Evolutionary conservation across 2,329 filamentous ascomycete species (phyloP).

Genomic region (Alternaria burnsii): DNA sequence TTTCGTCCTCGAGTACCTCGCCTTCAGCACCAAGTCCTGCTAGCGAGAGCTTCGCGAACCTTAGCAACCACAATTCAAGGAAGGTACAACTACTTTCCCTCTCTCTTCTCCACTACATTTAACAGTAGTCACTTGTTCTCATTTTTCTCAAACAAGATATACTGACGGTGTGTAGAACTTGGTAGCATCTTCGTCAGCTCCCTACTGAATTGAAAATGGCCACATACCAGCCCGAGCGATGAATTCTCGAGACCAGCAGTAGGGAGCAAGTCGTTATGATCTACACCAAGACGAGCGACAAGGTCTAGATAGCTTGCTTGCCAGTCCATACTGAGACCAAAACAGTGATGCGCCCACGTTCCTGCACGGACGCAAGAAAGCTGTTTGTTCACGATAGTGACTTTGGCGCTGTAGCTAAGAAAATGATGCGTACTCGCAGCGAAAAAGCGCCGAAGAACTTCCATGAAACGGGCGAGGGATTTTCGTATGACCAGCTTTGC

Average conservation of each 20-base stretch:
- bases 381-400: no score
- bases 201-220: background rate
- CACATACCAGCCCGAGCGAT: background rate
- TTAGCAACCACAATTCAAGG: no score
- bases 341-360: background rate
- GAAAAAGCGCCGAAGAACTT: no score
- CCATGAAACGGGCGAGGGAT: no score
- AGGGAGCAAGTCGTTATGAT: background rate
- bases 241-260: background rate
- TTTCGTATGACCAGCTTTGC: no score
- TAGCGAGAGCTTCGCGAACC: background rate
- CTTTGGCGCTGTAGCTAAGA: no score
- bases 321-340: background rate
- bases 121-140: no score
- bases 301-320: background rate
- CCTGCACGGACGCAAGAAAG: background rate
- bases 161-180: no score
- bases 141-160: no score
- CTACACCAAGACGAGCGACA: background rate
- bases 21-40: background rate
- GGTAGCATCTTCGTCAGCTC: background rate
- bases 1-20: background rate
- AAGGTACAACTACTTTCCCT: no score
- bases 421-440: no score
- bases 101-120: no score